A percentile compares a stretch with the other conserved stretches of the same genome.
phyloP scores from a whole-genome alignment of 179 eudicot species.

The Patellifolia procumbens region DNA sequence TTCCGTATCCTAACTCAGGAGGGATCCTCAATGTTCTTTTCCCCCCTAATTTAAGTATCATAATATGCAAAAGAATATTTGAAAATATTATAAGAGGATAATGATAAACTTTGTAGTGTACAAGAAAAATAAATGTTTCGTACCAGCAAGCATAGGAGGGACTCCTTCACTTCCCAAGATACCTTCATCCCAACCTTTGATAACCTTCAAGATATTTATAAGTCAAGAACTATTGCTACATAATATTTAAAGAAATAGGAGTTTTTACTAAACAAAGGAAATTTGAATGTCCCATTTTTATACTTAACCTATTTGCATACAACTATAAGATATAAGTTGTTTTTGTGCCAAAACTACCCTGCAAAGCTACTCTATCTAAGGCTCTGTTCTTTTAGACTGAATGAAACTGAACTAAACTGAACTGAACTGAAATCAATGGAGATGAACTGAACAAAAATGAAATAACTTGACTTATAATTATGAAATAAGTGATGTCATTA shows the following conservation, averaged over 20 bases:
- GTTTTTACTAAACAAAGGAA: neutral
- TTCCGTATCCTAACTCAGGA: constrained; percentile 75
- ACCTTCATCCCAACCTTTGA: constrained; percentile 94
- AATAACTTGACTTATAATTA: no score
- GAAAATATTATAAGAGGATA: neutral
- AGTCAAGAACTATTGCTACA: neutral
- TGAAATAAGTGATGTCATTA: no score
- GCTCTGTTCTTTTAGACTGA: no score
- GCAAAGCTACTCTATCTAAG: no score
- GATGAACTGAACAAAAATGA: no score
- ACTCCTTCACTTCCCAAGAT: constrained; percentile 80
- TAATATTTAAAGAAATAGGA: no score
- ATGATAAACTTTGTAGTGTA: no score
- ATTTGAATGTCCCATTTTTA: neutral
- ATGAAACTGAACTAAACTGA: no score
- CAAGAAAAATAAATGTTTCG: neutral
- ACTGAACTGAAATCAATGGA: no score
- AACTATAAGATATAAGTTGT: no score
- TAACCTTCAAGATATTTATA: constrained; percentile 45
- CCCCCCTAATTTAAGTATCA: constrained; percentile 49
- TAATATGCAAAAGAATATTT: neutral
- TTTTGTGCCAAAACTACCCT: no score
- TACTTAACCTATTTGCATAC: no score
- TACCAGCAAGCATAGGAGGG: constrained; percentile 93
- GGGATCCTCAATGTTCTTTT: constrained; percentile 76